Percentiles rank a stretch among this genome's conserved stretches.
These are phyloP conservation scores for Cymodocea nodosa DNA, from an alignment of 116 monocot species.

Conservation along the genomic window DNA sequence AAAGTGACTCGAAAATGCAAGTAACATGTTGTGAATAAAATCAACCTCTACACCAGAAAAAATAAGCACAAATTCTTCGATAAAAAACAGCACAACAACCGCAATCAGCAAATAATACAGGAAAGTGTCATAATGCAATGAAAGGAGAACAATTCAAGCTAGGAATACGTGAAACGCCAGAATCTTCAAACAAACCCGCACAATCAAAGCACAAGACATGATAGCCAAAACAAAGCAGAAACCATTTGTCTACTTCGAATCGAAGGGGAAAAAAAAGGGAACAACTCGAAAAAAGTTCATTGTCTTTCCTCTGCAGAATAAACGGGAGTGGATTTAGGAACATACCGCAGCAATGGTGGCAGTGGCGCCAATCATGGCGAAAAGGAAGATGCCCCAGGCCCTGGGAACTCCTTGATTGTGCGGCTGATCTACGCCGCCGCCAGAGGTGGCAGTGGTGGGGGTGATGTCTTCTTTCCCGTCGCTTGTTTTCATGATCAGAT, in stretches of 20 bases:
- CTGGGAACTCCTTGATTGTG: slow-evolving; percentile 2
- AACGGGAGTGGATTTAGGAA: background rate
- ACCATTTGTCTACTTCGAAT: background rate
- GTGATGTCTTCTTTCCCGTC: background rate
- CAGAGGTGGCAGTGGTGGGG: background rate
- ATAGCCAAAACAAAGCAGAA: too few species aligned
- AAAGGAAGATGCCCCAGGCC: slow-evolving; percentile 42
- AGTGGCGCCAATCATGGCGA: slow-evolving; percentile 55
- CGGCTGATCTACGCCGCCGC: background rate
- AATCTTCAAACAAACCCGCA: too few species aligned
- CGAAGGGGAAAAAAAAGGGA: background rate
- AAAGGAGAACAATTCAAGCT: too few species aligned
- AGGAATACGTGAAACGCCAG: too few species aligned
- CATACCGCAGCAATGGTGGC: slow-evolving; percentile 42
- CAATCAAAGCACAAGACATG: too few species aligned
- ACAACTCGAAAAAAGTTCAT: background rate
- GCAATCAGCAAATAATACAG: too few species aligned
- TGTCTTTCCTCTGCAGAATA: background rate
- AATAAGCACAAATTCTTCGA: too few species aligned
- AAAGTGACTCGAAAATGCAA: too few species aligned
- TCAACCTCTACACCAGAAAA: too few species aligned
- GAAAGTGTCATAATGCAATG: too few species aligned
- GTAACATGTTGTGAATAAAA: too few species aligned
- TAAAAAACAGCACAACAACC: too few species aligned
- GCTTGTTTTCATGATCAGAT: background rate